Conservation (phyloP, 192 early-diverging fungal genomes). For the Entrophospora sp. region DNA sequence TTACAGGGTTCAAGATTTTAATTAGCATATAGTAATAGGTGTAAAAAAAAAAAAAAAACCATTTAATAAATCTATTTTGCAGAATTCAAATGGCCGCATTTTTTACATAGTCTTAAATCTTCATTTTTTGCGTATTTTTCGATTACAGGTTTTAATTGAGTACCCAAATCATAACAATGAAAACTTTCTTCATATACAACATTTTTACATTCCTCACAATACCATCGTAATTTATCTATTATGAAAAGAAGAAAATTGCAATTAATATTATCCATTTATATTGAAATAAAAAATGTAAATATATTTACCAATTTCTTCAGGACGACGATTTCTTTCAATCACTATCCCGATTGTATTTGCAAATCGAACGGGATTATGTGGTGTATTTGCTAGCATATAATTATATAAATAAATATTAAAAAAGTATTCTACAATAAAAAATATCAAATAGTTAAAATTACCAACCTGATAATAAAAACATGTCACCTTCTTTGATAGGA, state of each 20-base stretch:
- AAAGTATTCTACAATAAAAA: background rate
- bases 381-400: constrained; percentile 57
- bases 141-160: constrained; percentile 88
- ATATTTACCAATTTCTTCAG: constrained; percentile 54
- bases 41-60: no score
- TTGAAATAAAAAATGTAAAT: background rate
- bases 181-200: constrained; percentile 89
- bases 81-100: constrained; percentile 55
- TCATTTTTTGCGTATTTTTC: constrained; percentile 60
- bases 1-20: no score
- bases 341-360: constrained; percentile 95
- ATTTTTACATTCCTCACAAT: constrained; percentile 75
- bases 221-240: constrained; percentile 87
- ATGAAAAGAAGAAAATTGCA: background rate
- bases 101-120: constrained; percentile 69
- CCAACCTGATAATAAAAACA: constrained; percentile 88
- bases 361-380: constrained; percentile 91
- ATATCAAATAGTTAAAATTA: no score
- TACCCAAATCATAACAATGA: constrained; percentile 81
- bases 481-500: constrained; percentile 84
- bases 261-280: background rate
- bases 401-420: background rate
- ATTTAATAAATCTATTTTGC: constrained; percentile 31
- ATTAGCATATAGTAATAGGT: no score
- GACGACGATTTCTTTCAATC: constrained; percentile 76